phyloP scores from a whole-genome alignment of 768 basidiomycete species.

The Tubosaeta sp. region DNA sequence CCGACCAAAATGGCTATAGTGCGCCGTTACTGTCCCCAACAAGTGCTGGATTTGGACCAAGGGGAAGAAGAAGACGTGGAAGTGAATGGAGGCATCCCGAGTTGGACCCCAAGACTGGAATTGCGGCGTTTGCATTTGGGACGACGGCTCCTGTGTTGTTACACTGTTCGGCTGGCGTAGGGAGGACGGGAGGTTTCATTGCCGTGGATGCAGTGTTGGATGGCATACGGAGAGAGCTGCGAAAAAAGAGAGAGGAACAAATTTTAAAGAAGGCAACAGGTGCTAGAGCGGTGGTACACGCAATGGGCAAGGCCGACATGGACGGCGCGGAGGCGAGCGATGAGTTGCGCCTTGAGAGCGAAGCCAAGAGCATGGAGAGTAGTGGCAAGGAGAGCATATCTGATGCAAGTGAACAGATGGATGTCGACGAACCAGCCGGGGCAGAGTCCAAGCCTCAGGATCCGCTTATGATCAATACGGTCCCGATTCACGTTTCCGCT shows the following conservation, averaged over 20 bases:
- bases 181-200: slow-evolving; percentile 92
- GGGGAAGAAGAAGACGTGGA: slow-evolving; percentile 10
- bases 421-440: slow-evolving; percentile 22
- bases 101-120: slow-evolving; percentile 52
- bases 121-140: slow-evolving; percentile 49
- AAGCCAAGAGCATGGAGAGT: slow-evolving; percentile 1
- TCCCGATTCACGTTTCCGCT: slow-evolving; percentile 26
- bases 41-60: slow-evolving; percentile 1
- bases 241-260: slow-evolving; percentile 28
- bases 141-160: slow-evolving; percentile 58
- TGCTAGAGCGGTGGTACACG: not conserved
- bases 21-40: slow-evolving; percentile 17
- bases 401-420: slow-evolving; percentile 16
- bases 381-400: not conserved
- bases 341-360: slow-evolving; percentile 5
- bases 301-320: not conserved
- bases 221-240: slow-evolving; percentile 59
- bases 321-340: slow-evolving; percentile 3
- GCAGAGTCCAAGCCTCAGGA: not conserved
- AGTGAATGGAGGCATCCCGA: slow-evolving; percentile 33
- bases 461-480: slow-evolving; percentile 16
- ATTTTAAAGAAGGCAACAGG: slow-evolving; percentile 3
- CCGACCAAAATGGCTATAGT: slow-evolving; percentile 3
- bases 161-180: slow-evolving; percentile 94
- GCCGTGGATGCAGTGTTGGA: slow-evolving; percentile 84